These are phyloP conservation scores for Patellifolia procumbens DNA, from an alignment of 179 eudicot species.

Conservation along the genomic window DNA sequence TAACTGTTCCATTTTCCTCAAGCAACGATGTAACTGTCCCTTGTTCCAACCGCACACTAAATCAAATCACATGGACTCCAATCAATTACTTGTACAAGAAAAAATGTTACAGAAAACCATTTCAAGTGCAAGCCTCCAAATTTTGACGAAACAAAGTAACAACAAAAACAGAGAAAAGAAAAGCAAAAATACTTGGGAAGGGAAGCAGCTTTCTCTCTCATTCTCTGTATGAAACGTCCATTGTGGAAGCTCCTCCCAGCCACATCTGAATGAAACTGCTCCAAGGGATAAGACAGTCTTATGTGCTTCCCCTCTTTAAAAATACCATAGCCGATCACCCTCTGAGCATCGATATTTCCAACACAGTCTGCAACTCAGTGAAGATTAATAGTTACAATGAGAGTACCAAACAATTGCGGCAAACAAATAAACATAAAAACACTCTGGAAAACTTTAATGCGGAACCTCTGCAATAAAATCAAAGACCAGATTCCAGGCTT, in stretches of 20 bases:
- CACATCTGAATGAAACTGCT: slow-evolving; percentile 71
- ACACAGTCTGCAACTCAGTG: slow-evolving; percentile 66
- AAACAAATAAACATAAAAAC: neutral
- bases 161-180: slow-evolving; percentile 12
- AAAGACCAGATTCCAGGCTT: slow-evolving; percentile 8
- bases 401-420: neutral
- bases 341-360: slow-evolving; percentile 83
- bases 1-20: slow-evolving; percentile 69
- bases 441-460: neutral
- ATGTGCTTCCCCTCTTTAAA: slow-evolving; percentile 83
- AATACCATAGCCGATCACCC: slow-evolving; percentile 81
- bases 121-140: neutral
- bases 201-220: slow-evolving; percentile 80
- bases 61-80: slow-evolving; percentile 12
- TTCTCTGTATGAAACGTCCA: slow-evolving; percentile 88
- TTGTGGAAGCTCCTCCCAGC: slow-evolving; percentile 96
- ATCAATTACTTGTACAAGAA: slow-evolving; percentile 1
- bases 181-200: slow-evolving; percentile 65
- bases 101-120: neutral
- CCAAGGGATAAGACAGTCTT: slow-evolving; percentile 75
- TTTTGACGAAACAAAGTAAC: neutral
- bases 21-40: slow-evolving; percentile 83
- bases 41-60: slow-evolving; percentile 78
- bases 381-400: slow-evolving; percentile 10
- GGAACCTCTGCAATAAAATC: neutral